Evolutionary conservation across 495 filamentous ascomycete genomes (phyloP), one percentile per base, ranked within the genome.

Genomic region (Clavariopsis aquatica): DNA sequence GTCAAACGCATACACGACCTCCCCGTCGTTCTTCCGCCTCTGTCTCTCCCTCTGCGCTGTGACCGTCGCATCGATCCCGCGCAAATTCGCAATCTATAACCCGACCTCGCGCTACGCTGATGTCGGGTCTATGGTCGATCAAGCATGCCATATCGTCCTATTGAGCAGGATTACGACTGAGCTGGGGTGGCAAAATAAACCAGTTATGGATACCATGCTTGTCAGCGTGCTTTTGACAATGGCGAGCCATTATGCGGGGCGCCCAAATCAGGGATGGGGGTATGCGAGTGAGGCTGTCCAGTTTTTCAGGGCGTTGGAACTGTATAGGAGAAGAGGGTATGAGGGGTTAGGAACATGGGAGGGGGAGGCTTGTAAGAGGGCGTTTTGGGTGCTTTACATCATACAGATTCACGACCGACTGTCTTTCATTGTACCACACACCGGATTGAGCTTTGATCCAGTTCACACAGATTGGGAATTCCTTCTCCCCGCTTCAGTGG

Each of bases 31-130:
- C 54, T 57, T 57, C 36, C 54, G 54, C 29, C 54, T 57, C 4
- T 57, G 54, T 22, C 31, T 57, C 20, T 5, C 54, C 12, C 54
- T 57, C 54, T 57, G 54, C n/a, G 54, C 54, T 6, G 54, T 45
- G 20, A 45, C 54, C 19, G 54, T 57, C 1, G 54, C 54, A 3
- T 57, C 54, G 7, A 12, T 57, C 13, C 31, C 54, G n/a, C 54
- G 54, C 8, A 57, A 57, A 45, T 57, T 57, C 36, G 12, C 29
- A 2, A 22, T 28, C 5, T 57, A 57, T 22, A 45, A 20, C 36
- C n/a, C 6, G n/a, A 22, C 10, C n/a, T 13, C 7, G 7, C 31
- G 31, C 6, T 54, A 54, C 27, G 8, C 5, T 13, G 24, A 54
- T 54, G 52, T 54, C 9, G 52, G 52, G 20, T 24, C 24, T 4